Base-by-base conservation (phyloP, 352 stramenopile species). In the Pythium diclinum region DNA sequence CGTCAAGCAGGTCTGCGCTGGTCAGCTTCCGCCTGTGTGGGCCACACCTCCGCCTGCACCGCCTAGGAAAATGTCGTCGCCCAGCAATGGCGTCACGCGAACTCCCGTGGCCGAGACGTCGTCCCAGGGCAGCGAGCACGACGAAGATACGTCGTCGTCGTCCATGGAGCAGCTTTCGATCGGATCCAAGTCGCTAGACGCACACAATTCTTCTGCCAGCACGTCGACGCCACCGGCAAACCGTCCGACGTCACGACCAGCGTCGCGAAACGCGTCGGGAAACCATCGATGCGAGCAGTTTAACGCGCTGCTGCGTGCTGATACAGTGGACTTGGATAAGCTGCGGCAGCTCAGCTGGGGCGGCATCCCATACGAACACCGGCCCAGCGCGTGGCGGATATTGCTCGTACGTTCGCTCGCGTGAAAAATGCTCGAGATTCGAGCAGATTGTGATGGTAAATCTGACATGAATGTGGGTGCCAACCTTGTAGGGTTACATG, bases 311-410 rank as follows among this genome's bases (percentile, higher is more conserved):
- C 63, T 95, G 23, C 69, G 83, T 56, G 85, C 81, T 17, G 81
- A 94, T 49, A 81, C 88, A 13, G 81, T 98, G 19, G 91, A 98
- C 55, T 65, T 98, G 46, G 87, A 97, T 47, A 81, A 92, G 61
- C 77, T 98, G 46, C 83, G 90, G 4, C 83, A 92, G 40, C 69
- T 97, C 36, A 95, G 88, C 61, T 98, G 95, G 95, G 92, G 91
- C 48, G 94, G 95, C 17, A 81, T 98, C 25, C 91, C 95, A 5
- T 78, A 79, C 6, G 75, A 92, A 23, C 80, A 95, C 69, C 79
- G 94, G 16, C 79, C 90, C 2, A 88, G 81, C n/a, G 85, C 91
- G 33, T 99, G 98, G 98, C 94, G 98, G 69, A 80, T 99, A 28
- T 67, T 99, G 13, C 74, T 99, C 71, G 97, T 92, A 77, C 4